Evolutionary conservation across 495 filamentous ascomycete species (phyloP).

Genomic region (Penicillium angulare): DNA sequence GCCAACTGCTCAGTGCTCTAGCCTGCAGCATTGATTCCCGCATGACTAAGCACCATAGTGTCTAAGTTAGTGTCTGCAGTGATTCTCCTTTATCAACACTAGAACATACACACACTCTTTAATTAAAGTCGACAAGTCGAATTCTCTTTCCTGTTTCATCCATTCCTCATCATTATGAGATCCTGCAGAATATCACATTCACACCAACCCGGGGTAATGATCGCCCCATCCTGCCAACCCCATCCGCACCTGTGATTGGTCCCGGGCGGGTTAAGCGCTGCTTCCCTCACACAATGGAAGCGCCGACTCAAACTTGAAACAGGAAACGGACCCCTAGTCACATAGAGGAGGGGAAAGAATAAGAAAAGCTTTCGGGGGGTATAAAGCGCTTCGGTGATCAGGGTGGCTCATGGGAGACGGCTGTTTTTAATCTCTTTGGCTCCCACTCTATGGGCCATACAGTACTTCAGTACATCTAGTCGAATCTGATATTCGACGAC

Average conservation of each 20-base stretch:
- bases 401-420: constrained; percentile 20
- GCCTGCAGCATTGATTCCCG: no score
- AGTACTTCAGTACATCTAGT: not conserved
- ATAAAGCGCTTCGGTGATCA: not conserved
- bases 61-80: no score
- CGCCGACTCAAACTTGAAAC: constrained; percentile 11
- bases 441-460: not conserved
- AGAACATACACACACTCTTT: no score
- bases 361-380: not conserved
- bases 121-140: no score
- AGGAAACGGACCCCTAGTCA: not conserved
- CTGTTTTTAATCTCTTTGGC: constrained; percentile 18
- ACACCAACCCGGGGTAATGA: not conserved
- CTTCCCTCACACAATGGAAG: constrained; percentile 11
- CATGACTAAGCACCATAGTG: no score
- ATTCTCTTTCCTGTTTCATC: no score
- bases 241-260: constrained; percentile 1
- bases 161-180: not conserved
- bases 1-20: no score
- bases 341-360: not conserved
- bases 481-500: not conserved
- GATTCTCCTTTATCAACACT: no score
- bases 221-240: not conserved
- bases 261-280: constrained; percentile 8
- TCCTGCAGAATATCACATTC: constrained; percentile 10